Evolutionary conservation across 257 asterid species (phyloP).

Genomic region (Apocynum venetum): DNA sequence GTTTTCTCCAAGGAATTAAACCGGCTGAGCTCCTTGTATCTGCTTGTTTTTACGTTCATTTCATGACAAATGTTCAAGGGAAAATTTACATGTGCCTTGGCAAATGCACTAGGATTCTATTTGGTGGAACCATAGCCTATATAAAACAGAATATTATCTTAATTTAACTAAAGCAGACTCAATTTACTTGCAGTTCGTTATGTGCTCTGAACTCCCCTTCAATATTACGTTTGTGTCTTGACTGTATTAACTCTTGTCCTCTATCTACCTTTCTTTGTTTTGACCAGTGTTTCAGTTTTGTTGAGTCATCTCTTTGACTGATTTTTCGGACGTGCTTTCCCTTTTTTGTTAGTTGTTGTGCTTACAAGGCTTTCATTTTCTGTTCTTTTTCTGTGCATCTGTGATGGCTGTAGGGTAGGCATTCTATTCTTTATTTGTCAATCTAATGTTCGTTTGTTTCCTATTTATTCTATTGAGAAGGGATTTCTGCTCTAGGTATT

Average conservation of each 20-base stretch:
- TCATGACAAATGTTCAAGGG: background rate
- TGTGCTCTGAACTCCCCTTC: background rate
- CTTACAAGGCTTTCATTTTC: background rate
- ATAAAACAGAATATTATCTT: background rate
- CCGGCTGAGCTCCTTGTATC: background rate
- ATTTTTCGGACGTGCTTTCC: background rate
- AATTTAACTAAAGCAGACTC: background rate
- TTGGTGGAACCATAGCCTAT: background rate
- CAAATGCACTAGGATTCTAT: background rate
- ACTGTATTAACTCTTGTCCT: background rate
- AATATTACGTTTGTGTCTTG: background rate
- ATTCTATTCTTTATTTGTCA: background rate
- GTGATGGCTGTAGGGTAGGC: background rate
- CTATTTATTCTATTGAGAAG: background rate
- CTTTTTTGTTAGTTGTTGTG: background rate
- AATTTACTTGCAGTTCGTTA: background rate
- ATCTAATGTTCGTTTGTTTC: background rate
- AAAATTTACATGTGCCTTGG: background rate
- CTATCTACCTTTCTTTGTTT: background rate
- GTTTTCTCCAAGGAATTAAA: background rate
- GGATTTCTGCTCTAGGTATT: constrained; percentile 11
- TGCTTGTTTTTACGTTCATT: background rate
- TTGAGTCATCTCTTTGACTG: background rate
- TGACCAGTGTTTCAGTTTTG: background rate
- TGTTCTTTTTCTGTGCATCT: background rate